These are phyloP conservation scores for Leccinum griseonigrum DNA, from an alignment of 1,284 basidiomycete species.

Conservation along the genomic window DNA sequence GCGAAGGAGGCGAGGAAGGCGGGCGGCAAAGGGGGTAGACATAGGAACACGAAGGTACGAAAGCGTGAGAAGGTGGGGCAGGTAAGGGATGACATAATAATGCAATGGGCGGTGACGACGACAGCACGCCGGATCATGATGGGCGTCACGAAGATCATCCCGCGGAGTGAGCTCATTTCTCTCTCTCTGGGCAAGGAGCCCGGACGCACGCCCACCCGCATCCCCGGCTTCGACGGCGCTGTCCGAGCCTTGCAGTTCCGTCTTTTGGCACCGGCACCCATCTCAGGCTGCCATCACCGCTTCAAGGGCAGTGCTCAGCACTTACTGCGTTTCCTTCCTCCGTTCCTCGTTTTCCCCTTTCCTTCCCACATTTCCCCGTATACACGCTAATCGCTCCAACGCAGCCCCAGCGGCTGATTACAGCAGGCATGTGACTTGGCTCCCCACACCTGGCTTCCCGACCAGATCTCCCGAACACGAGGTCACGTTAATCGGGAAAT, in stretches of 20 bases:
- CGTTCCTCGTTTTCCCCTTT: constrained; percentile 8
- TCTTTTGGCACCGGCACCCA: background rate
- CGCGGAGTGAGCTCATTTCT: constrained; percentile 12
- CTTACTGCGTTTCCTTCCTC: constrained; percentile 5
- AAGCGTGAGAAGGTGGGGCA: constrained; percentile 21
- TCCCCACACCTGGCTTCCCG: constrained; percentile 14
- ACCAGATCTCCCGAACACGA: constrained; percentile 24
- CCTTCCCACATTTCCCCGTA: constrained; percentile 5
- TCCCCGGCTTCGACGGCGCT: constrained; percentile 29
- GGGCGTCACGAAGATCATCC: background rate
- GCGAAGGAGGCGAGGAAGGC: background rate
- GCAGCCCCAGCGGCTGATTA: constrained; percentile 22
- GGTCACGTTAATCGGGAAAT: constrained; percentile 27
- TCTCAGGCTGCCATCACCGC: background rate
- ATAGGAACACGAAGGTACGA: constrained; percentile 14
- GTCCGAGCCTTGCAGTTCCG: constrained; percentile 4
- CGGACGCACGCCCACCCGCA: constrained; percentile 8
- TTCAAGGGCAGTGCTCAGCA: background rate
- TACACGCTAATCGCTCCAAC: constrained; percentile 19
- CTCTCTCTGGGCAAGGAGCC: constrained; percentile 3
- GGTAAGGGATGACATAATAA: constrained; percentile 28
- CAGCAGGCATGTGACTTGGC: constrained; percentile 10
- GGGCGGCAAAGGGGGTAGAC: constrained; percentile 4
- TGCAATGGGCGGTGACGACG: background rate
- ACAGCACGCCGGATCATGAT: background rate